Percentiles rank a stretch among this genome's conserved stretches.
Conservation (phyloP, 139 green algal genomes). For the Closterium sp. region DNA sequence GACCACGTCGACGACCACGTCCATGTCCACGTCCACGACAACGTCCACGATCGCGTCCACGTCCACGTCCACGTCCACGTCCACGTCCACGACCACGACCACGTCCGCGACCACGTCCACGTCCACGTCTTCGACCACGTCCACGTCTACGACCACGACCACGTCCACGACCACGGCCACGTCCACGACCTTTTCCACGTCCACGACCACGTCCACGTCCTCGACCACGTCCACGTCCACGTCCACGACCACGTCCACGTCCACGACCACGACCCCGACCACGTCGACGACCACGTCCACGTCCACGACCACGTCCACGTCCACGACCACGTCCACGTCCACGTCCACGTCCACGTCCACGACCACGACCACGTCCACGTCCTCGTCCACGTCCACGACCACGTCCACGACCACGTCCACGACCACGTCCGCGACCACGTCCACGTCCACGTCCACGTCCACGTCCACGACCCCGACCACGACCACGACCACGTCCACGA, state of each 20-base stretch:
- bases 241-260: no score
- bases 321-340: not conserved
- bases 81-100: not conserved
- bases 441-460: constrained; percentile 11
- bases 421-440: constrained; percentile 3
- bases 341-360: not conserved
- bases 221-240: not conserved
- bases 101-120: not conserved
- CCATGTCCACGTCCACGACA: not conserved
- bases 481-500: constrained; percentile 14
- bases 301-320: not conserved
- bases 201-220: not conserved
- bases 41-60: not conserved
- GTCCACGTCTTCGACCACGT: not conserved
- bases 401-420: constrained; percentile 10
- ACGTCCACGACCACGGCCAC: not conserved
- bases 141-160: not conserved
- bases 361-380: not conserved
- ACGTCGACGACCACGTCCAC: not conserved
- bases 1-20: not conserved
- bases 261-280: no score
- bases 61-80: not conserved
- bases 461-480: constrained; percentile 11
- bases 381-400: not conserved
- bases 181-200: not conserved